Conservation (phyloP, 129 eudicot genomes). For the Tanacetum coccineum region DNA sequence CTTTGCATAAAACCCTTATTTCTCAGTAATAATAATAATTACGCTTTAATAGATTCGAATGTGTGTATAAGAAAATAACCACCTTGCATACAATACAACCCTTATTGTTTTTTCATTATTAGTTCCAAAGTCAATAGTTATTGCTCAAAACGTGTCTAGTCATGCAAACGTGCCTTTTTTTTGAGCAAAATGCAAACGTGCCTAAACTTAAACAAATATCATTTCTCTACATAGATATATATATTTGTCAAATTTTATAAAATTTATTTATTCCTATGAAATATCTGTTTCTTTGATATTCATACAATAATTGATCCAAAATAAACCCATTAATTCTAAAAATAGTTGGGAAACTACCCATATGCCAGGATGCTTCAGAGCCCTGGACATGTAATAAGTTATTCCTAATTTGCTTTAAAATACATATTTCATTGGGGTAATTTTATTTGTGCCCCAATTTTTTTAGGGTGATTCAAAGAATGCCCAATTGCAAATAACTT, state of each 20-base stretch:
- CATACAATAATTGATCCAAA: conserved; percentile 2
- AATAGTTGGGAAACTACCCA: neutral
- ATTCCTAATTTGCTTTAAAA: neutral
- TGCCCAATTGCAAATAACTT: no score
- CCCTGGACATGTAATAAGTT: neutral
- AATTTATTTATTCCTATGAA: neutral
- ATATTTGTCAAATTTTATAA: no score
- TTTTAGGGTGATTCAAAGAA: no score
- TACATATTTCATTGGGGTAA: no score
- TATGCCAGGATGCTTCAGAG: conserved; percentile 7
- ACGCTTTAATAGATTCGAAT: neutral
- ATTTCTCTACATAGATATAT: no score
- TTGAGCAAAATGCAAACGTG: conserved; percentile 21
- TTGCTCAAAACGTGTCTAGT: conserved; percentile 17
- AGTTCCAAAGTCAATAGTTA: neutral
- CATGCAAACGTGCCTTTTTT: conserved; percentile 14
- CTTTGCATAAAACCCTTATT: neutral
- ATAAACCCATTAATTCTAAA: neutral
- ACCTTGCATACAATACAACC: no score
- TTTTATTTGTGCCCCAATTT: no score
- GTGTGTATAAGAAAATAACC: conserved; percentile 12
- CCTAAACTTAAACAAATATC: no score
- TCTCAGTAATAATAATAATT: no score
- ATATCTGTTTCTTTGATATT: neutral
- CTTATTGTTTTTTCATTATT: no score